Base-by-base conservation (phyloP, 2,329 filamentous ascomycete genomes). In the Aspergillus proliferans region DNA sequence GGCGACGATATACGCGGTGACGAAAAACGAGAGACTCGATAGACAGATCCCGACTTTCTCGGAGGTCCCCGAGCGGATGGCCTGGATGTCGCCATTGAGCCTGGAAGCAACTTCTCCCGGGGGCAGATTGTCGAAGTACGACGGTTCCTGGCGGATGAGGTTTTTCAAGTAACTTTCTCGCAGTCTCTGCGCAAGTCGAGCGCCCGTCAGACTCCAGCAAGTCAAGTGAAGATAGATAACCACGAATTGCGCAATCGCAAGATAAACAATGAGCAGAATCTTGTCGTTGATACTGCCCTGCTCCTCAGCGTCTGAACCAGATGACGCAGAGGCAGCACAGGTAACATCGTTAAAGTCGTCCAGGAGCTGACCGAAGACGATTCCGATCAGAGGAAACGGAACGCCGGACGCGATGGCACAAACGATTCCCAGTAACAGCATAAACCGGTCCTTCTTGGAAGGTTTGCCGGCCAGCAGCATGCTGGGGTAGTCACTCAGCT, bases 21-120 rank as follows among this genome's bases (percentile, higher is more conserved):
- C 64, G 59, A 87, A 87, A 64, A 85, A 87, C 2, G 81, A 81
- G n/a, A 80, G 63, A 40, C 77, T 82, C 21, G 77, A 75, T 9
- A 87, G 73, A 53, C 80, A 77, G 24, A 86, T 76, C 43, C 84
- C 84, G 12, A 86, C 83, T 62, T 87, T 88, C 64, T 87, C 85
- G 2, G 80, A 83, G 0, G 84, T 86, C 6, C 84, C 85, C 0
- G 78, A 76, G 60, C 85, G 84, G 41, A 87, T 79, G 1, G 79
- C 78, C 51, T 82, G 77, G 30, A 87, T 82, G 57, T 87, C 83
- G 46, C 76, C 75, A 55, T 83, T 82, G 45, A 87, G 74, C 4
- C 83, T 74, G 2, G 80, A 79, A 1, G 78, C 75, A 6, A 86
- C 78, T 63, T 86, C 80, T 8, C 83, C 83, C 0, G 81, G 75